Base-by-base conservation (phyloP, 2,329 filamentous ascomycete species). In the Trichoderma sp. region DNA sequence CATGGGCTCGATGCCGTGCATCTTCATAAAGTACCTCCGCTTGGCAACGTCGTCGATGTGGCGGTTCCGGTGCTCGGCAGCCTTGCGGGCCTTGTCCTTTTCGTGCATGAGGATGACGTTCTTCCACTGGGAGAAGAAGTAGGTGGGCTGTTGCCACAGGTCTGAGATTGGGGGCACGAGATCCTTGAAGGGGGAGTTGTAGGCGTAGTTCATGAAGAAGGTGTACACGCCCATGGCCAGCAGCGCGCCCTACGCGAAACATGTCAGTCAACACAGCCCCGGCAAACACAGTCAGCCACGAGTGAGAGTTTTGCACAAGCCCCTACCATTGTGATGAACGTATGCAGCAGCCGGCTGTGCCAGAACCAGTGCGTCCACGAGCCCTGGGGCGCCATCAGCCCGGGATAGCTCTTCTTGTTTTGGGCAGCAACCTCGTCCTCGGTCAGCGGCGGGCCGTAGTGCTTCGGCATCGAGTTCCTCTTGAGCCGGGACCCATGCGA, bases 1-100 rank as follows among this genome's bases (percentile, higher is more conserved):
- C 75, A 85, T 84, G 74, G 86, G 83, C 78, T 94, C 90, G 76
- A 97, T 79, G 11, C 93, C 94, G 83, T 97, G 93, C 70, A 91
- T 93, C 80, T 93, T 90, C 75, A 94, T 89, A 81, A 93, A 99
- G 79, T 92, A 89, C 70, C 87, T 87, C 75, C 95, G 87, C 87
- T 97, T 97, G 79, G 90, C 87, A 32, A 96, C 90, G 81, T 99
- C 96, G 73, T 97, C 93, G 68, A 93, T 85, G 73, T 89, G 89
- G 76, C 86, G 86, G 75, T 88, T 87, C 67, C 94, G 87, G 81
- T 89, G 89, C 79, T 94, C 92, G 64, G 86, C 84, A 32, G 91
- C 91, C 76, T 89, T 82, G 72, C 86, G 83, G 34, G 89, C 90
- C 72, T 87, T 87, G 78, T 94, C 90, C 74, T 89, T 86, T 73